Evolutionary conservation across 202 grass and related monocot genomes (phyloP), one percentile per base, ranked within the genome.

Genomic region (Setaria italica): DNA sequence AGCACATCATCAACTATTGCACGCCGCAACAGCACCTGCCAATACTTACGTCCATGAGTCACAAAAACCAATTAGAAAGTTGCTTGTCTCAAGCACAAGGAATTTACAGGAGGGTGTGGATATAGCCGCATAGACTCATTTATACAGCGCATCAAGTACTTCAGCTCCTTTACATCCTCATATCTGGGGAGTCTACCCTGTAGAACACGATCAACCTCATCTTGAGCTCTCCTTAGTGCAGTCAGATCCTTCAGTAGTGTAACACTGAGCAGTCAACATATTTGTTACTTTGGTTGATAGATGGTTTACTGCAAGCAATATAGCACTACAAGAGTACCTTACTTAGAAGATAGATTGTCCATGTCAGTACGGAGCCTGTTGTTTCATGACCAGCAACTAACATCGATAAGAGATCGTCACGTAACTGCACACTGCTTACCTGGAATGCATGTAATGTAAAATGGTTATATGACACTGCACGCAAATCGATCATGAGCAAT

Each of bases 371-470:
- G 62, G 96, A 99, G 15, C 96, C 96, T 62, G 96, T 99, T 80
- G 96, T 99, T 94, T 99, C 96, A 84, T 99, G 96, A 81, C 96
- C 96, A 84, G 93, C 96, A 91, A 99, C 96, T 82, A 99, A 92
- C 96, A 99, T 92, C 55, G 96, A 98, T 63, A 98, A 79, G 68
- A 98, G 91, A 84, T 98, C 96, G 86, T 98, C 96, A 80, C 96
- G 90, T 79, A 98, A 80, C 83, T 95, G 96, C 55, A 92, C 82
- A 82, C 93, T 95, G 54, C 76, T 88, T 83, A 98, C 96, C 96
- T 98, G 85, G 71, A 72, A 72, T 81, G 81, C 21, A 70, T 64
- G 16, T 51, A 16, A 37, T 34, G 15, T 62, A 51, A 83, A 51
- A 72, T 78, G 39, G 30, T 21, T 33, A 79, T 68, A 83, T 70